Evolutionary conservation across 2,329 filamentous ascomycete species (phyloP), one percentile per base, ranked within the genome.

Genomic region (Microsporum ferrugineum): DNA sequence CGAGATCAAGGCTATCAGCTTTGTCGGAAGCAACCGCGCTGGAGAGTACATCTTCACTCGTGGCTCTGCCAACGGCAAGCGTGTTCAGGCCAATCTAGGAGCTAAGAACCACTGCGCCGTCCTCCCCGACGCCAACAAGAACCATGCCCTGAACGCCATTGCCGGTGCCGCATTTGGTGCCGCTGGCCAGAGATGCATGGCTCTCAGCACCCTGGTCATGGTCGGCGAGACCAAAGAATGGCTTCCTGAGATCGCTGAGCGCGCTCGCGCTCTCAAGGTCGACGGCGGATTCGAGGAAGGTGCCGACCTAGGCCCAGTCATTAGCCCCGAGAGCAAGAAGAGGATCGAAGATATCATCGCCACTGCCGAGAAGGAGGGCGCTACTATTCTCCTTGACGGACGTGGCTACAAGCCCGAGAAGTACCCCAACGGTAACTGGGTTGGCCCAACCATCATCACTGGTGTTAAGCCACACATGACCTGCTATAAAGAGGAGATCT

Each of bases 41-140:
- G 85, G 85, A 60, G 84, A 88, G 69, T 87, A 87, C 73, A 87
- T 88, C 72, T 87, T 81, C 75, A 76, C 78, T 45, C 82, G 84
- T 53, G 84, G 80, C n/a, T 84, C 82, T n/a, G 84, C 84, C 67
- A 84, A 86, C 61, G 84, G 85, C 65, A 88, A 87, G 76, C 82
- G 85, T 66, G 83, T 86, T 17, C 85, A 87, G 73, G 84, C 84
- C 69, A 87, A 87, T 72, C 72, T 87, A 61, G 84, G 85, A 36
- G 85, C 84, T 2, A 88, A 87, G 79, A 88, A 88, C 76, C 85
- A 87, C 71, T 84, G 84, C 49, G 82, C 83, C 55, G 79, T 88
- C 29, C 76, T 87, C 33, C 84, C 84, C 0, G 85, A 88, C 72
- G 83, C 80, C 76, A 85, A 87, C 76, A 87, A 86, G 78, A 85